Conservation (phyloP, 2,329 filamentous ascomycete species). For the Acrocalymma vagum region DNA sequence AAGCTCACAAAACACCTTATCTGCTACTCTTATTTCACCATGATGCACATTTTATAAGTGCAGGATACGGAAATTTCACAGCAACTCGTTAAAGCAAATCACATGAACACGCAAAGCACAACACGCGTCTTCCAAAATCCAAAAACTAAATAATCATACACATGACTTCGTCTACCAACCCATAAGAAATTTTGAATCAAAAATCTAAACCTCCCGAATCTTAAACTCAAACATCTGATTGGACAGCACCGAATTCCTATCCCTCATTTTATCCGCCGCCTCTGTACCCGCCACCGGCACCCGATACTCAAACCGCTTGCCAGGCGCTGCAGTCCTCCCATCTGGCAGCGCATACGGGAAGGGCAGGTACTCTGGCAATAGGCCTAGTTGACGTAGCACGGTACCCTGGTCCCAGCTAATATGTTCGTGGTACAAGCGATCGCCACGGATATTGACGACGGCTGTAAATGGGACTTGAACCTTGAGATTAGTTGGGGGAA, state of each 20-base stretch:
- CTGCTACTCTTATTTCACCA: too few relatives aligned
- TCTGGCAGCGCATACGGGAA: slow-evolving; percentile 55
- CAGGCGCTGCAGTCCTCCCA: slow-evolving; percentile 36
- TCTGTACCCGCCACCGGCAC: slow-evolving; percentile 67
- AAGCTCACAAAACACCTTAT: too few relatives aligned
- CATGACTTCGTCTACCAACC: too few relatives aligned
- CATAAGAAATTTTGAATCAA: too few relatives aligned
- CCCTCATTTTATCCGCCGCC: slow-evolving; percentile 57
- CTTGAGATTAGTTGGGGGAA: slow-evolving; percentile 40
- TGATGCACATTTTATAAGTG: too few relatives aligned
- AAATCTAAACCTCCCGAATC: slow-evolving; percentile 28
- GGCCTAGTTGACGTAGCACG: slow-evolving; percentile 65
- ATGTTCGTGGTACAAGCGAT: slow-evolving; percentile 73
- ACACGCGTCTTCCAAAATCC: too few relatives aligned
- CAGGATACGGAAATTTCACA: too few relatives aligned
- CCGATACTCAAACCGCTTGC: slow-evolving; percentile 61
- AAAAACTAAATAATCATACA: too few relatives aligned
- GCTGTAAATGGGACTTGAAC: slow-evolving; percentile 68
- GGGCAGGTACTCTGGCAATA: slow-evolving; percentile 70
- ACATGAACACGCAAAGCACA: too few relatives aligned
- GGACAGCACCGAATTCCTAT: slow-evolving; percentile 55
- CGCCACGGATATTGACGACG: slow-evolving; percentile 72
- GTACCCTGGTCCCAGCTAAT: slow-evolving; percentile 74
- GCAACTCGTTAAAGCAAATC: too few relatives aligned
- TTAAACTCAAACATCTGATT: slow-evolving; percentile 64